Conservation (phyloP, 306 rosid species). For the Quercus aquifolioides region DNA sequence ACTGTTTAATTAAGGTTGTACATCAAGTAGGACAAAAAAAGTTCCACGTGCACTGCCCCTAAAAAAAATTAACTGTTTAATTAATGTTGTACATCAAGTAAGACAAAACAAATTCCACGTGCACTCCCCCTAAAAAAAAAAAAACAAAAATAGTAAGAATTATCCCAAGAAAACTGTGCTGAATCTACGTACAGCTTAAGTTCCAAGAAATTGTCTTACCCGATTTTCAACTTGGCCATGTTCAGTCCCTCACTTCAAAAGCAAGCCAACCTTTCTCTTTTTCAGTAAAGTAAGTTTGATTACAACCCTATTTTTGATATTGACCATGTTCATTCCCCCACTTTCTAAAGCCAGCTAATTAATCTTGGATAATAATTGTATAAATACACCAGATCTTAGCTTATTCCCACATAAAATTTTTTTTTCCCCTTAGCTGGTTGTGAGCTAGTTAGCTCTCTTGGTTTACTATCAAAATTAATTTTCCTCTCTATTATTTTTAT, state of each 20-base stretch:
- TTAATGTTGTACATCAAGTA: too few species aligned
- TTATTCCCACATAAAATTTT: neutral
- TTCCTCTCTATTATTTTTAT: too few species aligned
- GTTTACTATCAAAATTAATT: neutral
- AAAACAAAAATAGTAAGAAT: too few species aligned
- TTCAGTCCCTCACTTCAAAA: constrained; percentile 11
- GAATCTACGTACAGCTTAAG: neutral
- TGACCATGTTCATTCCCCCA: neutral
- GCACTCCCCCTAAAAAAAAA: too few species aligned
- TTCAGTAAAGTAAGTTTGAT: neutral
- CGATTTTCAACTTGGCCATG: neutral
- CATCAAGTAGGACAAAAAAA: too few species aligned
- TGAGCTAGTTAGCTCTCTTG: neutral
- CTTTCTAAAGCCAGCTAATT: neutral
- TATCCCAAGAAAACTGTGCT: neutral
- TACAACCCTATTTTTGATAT: neutral
- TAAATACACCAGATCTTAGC: neutral
- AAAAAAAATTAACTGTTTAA: too few species aligned
- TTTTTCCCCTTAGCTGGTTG: neutral
- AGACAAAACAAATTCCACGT: too few species aligned
- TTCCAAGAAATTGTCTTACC: neutral
- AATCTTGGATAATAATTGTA: neutral
- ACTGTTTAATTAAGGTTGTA: too few species aligned
- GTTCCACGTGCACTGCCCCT: too few species aligned
- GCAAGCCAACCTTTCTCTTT: constrained; percentile 8